phyloP scores from a whole-genome alignment of 2,329 filamentous ascomycete species.

The Pyrenophora seminiperda region DNA sequence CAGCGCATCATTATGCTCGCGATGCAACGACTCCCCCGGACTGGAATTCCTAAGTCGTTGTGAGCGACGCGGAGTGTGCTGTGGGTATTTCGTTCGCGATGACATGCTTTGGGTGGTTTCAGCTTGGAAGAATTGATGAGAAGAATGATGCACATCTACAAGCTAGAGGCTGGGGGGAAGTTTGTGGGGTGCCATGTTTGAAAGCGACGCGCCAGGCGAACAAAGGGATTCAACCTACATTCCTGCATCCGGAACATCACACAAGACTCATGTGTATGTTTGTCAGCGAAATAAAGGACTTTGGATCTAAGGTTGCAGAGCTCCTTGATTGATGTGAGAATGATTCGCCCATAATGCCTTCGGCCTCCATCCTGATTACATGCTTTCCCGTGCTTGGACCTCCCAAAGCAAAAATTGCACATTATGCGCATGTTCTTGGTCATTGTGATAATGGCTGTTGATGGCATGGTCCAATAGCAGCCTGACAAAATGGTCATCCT shows the following conservation, averaged over 20 bases:
- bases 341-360: too few species aligned
- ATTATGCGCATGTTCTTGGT: constrained; percentile 26
- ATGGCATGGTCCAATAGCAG: constrained; percentile 30
- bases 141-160: not conserved
- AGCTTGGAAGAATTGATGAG: too few species aligned
- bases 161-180: not conserved
- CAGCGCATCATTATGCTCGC: too few species aligned
- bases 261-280: not conserved
- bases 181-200: not conserved
- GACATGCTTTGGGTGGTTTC: too few species aligned
- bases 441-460: constrained; percentile 18
- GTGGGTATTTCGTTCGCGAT: too few species aligned
- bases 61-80: too few species aligned
- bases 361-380: constrained; percentile 8
- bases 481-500: constrained; percentile 25
- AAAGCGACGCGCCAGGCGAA: not conserved
- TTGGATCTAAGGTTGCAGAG: not conserved
- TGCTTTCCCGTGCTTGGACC: constrained; percentile 24
- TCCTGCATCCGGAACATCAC: not conserved
- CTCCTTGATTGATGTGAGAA: not conserved
- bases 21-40: too few species aligned
- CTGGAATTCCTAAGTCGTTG: too few species aligned
- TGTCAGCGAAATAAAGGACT: not conserved
- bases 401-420: constrained; percentile 33
- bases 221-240: not conserved